phyloP scores from a whole-genome alignment of 1,284 basidiomycete species.

The Trametes polyzona region DNA sequence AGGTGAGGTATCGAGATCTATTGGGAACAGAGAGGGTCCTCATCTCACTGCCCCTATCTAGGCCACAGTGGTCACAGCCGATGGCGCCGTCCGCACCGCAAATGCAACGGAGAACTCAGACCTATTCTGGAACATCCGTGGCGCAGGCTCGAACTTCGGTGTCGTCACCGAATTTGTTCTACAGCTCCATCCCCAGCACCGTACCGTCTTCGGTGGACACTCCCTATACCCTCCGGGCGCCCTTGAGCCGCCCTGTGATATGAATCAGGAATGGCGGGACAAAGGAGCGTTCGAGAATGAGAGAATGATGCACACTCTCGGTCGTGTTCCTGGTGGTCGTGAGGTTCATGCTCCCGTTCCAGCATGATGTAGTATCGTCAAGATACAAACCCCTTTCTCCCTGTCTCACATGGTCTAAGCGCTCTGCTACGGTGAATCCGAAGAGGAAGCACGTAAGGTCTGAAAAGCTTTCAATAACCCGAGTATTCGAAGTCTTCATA shows the following conservation, averaged over 20 bases:
- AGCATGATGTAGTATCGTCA: no score
- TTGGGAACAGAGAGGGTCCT: no score
- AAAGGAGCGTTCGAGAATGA: conserved; percentile 19
- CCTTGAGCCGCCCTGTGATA: conserved; percentile 15
- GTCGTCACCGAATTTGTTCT: conserved; percentile 46
- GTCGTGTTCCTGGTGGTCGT: conserved; percentile 23
- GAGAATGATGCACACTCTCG: conserved; percentile 22
- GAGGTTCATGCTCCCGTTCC: no score
- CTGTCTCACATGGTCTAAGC: no score
- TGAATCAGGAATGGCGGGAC: conserved; percentile 15
- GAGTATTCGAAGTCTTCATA: no score
- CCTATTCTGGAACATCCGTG: conserved; percentile 50
- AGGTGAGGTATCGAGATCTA: conserved; percentile 39
- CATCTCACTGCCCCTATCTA: conserved; percentile 19
- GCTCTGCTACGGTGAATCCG: no score
- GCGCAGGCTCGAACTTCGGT: conserved; percentile 49
- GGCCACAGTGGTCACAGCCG: conserved; percentile 58
- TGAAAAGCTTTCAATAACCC: no score
- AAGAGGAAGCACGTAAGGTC: no score
- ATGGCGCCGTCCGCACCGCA: conserved; percentile 49
- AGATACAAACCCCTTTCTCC: no score
- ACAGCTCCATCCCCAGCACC: conserved; percentile 39
- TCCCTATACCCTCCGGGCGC: conserved; percentile 39
- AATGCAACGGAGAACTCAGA: conserved; percentile 42
- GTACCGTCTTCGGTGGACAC: conserved; percentile 36